Percentiles rank a stretch among this genome's conserved stretches.
Conservation (phyloP, 2,329 filamentous ascomycete species). For the Arthrobotrys sphaeroides region DNA sequence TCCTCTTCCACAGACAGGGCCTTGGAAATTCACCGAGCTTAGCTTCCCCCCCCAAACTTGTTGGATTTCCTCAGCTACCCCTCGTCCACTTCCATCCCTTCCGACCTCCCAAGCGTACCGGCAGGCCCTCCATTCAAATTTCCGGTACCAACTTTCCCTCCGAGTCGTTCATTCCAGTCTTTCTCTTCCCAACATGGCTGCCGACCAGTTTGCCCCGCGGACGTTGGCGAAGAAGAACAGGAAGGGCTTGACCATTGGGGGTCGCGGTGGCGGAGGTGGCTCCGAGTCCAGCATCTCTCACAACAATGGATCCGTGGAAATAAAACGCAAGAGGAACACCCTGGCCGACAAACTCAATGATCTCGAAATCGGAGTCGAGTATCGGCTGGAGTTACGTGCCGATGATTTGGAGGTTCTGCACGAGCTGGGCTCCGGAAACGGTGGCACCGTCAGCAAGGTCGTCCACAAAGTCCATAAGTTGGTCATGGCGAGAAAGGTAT, state of each 20-base stretch:
- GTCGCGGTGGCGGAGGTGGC: conserved; percentile 76
- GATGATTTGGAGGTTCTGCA: conserved; percentile 93
- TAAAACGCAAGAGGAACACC: conserved; percentile 71
- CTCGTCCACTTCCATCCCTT: conserved; percentile 38
- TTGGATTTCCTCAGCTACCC: conserved; percentile 53
- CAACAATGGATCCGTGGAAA: conserved; percentile 74
- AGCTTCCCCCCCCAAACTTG: conserved; percentile 48
- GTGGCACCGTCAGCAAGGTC: conserved; percentile 97
- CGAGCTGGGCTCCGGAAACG: conserved; percentile 94
- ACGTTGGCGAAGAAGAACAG: conserved; percentile 96
- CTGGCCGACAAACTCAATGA: conserved; percentile 68
- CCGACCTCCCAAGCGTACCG: not conserved
- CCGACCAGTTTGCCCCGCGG: conserved; percentile 53
- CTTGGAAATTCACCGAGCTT: conserved; percentile 50
- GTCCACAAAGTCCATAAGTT: conserved; percentile 93
- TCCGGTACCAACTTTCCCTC: conserved; percentile 2
- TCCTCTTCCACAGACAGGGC: conserved; percentile 6
- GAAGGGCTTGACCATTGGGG: conserved; percentile 89
- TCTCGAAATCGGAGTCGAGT: conserved; percentile 96
- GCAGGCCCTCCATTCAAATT: not conserved
- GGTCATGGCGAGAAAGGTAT: conserved; percentile 96
- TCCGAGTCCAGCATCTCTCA: conserved; percentile 67
- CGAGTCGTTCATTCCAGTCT: not conserved
- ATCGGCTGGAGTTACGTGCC: conserved; percentile 88
- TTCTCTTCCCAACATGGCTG: conserved; percentile 39